Evolutionary conservation across 2,329 filamentous ascomycete species (phyloP).

Genomic region (Periconia sp.): DNA sequence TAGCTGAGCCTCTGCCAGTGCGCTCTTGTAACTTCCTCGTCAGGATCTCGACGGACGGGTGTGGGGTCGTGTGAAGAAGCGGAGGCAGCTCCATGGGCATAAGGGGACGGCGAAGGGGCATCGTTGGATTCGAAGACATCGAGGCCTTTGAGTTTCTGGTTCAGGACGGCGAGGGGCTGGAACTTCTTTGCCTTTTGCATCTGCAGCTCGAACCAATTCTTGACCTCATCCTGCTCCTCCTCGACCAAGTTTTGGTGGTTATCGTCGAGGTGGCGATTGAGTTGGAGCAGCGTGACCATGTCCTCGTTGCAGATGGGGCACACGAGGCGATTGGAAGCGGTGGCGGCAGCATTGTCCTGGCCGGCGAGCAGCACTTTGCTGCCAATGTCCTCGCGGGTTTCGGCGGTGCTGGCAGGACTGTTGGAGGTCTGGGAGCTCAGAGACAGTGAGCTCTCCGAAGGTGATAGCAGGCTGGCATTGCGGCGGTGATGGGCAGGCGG

Average conservation of each 20-base stretch:
- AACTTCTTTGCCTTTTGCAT: slow-evolving; percentile 92
- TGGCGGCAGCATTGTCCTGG: slow-evolving; percentile 57
- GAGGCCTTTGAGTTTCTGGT: slow-evolving; percentile 88
- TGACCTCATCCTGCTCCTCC: slow-evolving; percentile 88
- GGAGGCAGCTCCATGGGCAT: slow-evolving; percentile 35
- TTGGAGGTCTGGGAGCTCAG: slow-evolving; percentile 74
- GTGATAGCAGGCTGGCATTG: slow-evolving; percentile 56
- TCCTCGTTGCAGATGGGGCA: slow-evolving; percentile 99
- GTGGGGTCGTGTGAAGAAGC: slow-evolving; percentile 32
- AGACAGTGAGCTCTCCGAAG: slow-evolving; percentile 73
- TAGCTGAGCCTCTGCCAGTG: slow-evolving; percentile 84
- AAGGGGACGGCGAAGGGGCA: slow-evolving; percentile 50
- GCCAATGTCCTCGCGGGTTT: slow-evolving; percentile 71
- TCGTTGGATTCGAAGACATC: slow-evolving; percentile 95
- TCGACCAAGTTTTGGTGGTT: slow-evolving; percentile 86
- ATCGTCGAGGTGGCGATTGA: slow-evolving; percentile 86
- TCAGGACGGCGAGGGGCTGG: slow-evolving; percentile 85
- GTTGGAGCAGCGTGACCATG: slow-evolving; percentile 92
- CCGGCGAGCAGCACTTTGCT: slow-evolving; percentile 76
- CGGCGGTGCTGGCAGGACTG: slow-evolving; percentile 69
- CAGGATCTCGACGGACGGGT: slow-evolving; percentile 64
- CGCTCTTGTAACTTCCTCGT: slow-evolving; percentile 81
- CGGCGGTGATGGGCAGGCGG: slow-evolving; percentile 36
- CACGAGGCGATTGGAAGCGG: slow-evolving; percentile 69
- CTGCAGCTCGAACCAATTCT: slow-evolving; percentile 95